These are phyloP conservation scores for Mycogone perniciosa DNA, from an alignment of 2,329 filamentous ascomycete genomes.

Conservation along the genomic window DNA sequence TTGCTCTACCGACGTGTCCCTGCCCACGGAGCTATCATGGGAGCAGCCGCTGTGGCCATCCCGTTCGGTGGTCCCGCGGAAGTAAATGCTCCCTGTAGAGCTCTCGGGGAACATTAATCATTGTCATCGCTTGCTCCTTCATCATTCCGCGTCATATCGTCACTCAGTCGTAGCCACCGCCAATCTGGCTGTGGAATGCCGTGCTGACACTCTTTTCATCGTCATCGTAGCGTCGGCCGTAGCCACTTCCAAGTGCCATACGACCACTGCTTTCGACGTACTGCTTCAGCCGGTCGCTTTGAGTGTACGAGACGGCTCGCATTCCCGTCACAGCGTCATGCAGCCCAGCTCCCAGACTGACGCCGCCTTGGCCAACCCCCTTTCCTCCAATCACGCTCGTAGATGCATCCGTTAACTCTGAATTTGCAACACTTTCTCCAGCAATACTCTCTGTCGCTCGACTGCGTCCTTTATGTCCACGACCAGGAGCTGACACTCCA, in stretches of 20 bases:
- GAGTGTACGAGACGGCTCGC: conserved; percentile 52
- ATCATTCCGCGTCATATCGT: conserved; percentile 19
- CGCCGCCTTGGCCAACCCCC: conserved; percentile 75
- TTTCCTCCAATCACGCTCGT: conserved; percentile 71
- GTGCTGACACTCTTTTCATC: conserved; percentile 95
- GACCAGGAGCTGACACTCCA: conserved; percentile 54
- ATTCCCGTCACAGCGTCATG: conserved; percentile 64
- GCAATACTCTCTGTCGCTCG: conserved; percentile 72
- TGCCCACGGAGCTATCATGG: background rate
- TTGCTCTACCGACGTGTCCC: background rate
- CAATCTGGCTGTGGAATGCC: conserved; percentile 92
- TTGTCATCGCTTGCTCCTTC: conserved; percentile 24
- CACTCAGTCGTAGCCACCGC: conserved; percentile 51
- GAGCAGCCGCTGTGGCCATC: conserved; percentile 8
- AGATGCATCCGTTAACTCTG: conserved; percentile 79
- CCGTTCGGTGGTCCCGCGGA: conserved; percentile 1
- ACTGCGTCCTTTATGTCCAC: conserved; percentile 61
- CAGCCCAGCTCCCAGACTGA: conserved; percentile 76
- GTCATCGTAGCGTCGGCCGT: conserved; percentile 71
- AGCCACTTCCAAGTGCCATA: conserved; percentile 59
- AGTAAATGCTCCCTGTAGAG: conserved; percentile 7
- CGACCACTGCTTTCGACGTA: conserved; percentile 85
- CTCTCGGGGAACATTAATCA: conserved; percentile 16
- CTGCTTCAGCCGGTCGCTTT: conserved; percentile 76
- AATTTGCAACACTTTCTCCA: conserved; percentile 87